Base-by-base conservation (phyloP, 352 stramenopile genomes). In the Pythium phragmiticola region DNA sequence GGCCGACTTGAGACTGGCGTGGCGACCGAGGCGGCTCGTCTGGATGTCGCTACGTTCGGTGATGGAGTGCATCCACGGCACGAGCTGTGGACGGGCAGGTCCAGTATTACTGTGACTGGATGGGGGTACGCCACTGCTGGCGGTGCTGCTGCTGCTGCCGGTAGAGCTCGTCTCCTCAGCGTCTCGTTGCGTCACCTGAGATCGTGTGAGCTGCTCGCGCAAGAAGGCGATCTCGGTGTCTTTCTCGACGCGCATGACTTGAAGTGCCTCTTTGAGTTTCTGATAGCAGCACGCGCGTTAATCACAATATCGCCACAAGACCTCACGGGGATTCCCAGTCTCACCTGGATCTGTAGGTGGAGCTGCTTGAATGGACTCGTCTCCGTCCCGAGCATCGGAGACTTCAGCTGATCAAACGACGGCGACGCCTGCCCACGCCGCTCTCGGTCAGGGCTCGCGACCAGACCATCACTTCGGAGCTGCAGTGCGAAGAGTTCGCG, bases 11-110 rank as follows among this genome's bases (percentile, higher is more conserved):
- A 87, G 68, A 51, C 78, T 85, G 13, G 78, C 77, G 57, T 87
- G 76, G 8, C 73, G 74, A 37, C 77, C 76, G 11, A 90, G 75
- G 16, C 72, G 60, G 30, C 52, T 67, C 1, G 73, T 78, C 23
- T 70, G 74, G 3, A 80, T 75, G 21, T 77, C 68, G 8, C 79
- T 76, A 19, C 68, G 72, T 16, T 78, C 70, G 0, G 75, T 82
- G 59, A 90, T 80, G 2, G 79, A 87, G 59, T 82, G 83, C 11
- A 90, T 64, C 14, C 73, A 78, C 13, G 80, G 76, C 19, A 90
- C 64, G 4, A 72, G 50, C 37, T 67, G 76, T 23, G 65, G 58
- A 11, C 26, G 2, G 21, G 28, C 30, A 6, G 43, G 4, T 37
- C 46, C 19, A 7, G 7, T 7, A 13, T 50, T n/a, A 30, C n/a